Evolutionary conservation across 2,329 filamentous ascomycete species (phyloP), one percentile per base, ranked within the genome.

Genomic region (Ilyonectria sp.): DNA sequence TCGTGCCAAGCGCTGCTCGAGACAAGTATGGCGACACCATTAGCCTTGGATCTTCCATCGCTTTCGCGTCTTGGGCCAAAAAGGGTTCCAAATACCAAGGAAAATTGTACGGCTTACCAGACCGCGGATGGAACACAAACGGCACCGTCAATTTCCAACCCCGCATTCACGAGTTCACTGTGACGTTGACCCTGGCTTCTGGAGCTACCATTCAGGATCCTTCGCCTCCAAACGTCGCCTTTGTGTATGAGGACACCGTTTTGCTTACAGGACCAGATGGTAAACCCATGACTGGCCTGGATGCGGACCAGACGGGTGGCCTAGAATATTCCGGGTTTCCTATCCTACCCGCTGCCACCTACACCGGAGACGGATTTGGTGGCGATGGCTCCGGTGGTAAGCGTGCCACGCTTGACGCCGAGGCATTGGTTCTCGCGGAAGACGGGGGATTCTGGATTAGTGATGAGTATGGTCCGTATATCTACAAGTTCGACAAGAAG

Each of bases 61-160:
- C 90, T n/a, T 80, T 94, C 33, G 81, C 78, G 37, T 85, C 86
- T 9, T 94, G 91, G 90, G 85, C 83, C 71, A 87, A 86, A 75
- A 77, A 77, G 6, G 84, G 80, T 72, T 82, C 82, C 59, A 83
- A 77, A 6, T 94, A 93, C 76, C 84, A 85, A 2, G 92, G 90
- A 17, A 84, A 87, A 4, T 75, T 93, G 23, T 94, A 87, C 80
- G 83, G 85, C 13, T 79, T 93, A 17, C 91, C 92, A 1, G 91
- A 93, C 75, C 85, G 91, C 67, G 92, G 92, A 43, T 94, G 92
- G 91, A 93, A 94, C 75, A 93, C 91, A 0, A 82, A 93, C 72
- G 91, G 90, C 50, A 93, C 91, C 9, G 71, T 91, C 19, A 93
- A 93, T 77, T 92, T 86, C 77, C 88, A 92, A 70, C 86, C 87